These are phyloP conservation scores for Ramalina peruviana DNA, from an alignment of 495 filamentous ascomycete species.

Conservation along the genomic window DNA sequence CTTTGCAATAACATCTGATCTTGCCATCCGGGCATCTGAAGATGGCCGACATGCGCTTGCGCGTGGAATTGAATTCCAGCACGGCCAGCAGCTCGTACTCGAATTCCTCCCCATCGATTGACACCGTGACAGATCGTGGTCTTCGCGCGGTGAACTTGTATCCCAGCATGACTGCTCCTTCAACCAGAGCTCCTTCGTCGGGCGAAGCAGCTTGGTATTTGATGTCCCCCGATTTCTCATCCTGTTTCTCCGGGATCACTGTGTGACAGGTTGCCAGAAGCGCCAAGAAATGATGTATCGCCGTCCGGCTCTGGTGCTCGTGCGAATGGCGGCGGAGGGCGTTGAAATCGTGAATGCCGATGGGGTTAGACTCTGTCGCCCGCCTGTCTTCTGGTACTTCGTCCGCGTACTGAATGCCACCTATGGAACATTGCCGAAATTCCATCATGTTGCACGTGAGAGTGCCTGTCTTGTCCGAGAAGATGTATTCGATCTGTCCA, in stretches of 20 bases:
- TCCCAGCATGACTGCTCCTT: constrained; percentile 73
- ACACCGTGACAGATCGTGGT: constrained; percentile 71
- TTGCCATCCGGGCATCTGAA: constrained; percentile 94
- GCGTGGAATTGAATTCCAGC: constrained; percentile 96
- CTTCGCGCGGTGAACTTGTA: constrained; percentile 85
- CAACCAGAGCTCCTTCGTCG: constrained; percentile 91
- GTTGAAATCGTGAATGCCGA: constrained; percentile 82
- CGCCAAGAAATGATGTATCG: constrained; percentile 81
- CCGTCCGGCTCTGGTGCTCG: constrained; percentile 47
- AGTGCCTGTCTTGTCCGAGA: constrained; percentile 99
- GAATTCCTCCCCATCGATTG: constrained; percentile 50
- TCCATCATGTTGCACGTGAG: constrained; percentile 99
- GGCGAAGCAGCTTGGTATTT: constrained; percentile 98
- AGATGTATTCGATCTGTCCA: constrained; percentile 96
- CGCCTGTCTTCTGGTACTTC: constrained; percentile 86
- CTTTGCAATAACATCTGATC: constrained; percentile 86
- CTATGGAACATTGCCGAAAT: constrained; percentile 88
- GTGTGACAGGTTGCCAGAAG: constrained; percentile 90
- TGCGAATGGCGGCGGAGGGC: constrained; percentile 59
- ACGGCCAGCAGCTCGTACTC: constrained; percentile 91
- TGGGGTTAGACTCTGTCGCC: constrained; percentile 55
- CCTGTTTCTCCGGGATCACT: constrained; percentile 81
- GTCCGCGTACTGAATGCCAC: constrained; percentile 85
- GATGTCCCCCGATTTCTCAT: constrained; percentile 62
- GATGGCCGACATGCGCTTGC: constrained; percentile 96